These are phyloP conservation scores for Epichloe glyceriae DNA, from an alignment of 2,329 filamentous ascomycete species.

Conservation along the genomic window DNA sequence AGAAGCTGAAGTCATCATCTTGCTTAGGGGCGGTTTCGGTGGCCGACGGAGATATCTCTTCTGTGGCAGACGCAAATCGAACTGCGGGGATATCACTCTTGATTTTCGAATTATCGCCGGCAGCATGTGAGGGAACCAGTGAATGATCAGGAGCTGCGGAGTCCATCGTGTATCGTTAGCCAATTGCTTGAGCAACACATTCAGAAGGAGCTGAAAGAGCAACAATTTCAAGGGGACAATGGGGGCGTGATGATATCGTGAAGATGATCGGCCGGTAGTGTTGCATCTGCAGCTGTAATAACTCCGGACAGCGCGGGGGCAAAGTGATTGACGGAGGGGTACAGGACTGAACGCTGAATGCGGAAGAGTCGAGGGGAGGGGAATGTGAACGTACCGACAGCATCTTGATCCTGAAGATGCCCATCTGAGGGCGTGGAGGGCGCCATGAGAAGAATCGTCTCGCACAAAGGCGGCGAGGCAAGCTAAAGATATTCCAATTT, in stretches of 20 bases:
- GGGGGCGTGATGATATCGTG: background rate
- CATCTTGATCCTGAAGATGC: slow-evolving; percentile 6
- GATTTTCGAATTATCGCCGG: slow-evolving; percentile 10
- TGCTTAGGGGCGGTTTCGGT: slow-evolving; percentile 24
- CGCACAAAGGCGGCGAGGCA: background rate
- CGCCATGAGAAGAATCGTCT: slow-evolving; percentile 5
- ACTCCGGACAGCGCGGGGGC: background rate
- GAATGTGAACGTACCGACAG: slow-evolving; percentile 7
- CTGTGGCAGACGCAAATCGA: slow-evolving; percentile 57
- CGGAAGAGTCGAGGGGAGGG: slow-evolving; percentile 5
- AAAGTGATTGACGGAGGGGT: background rate
- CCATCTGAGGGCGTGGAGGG: slow-evolving; percentile 6
- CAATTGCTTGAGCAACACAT: background rate
- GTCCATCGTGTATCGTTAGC: background rate
- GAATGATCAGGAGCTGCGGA: background rate
- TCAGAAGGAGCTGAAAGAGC: background rate
- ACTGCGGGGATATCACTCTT: slow-evolving; percentile 35
- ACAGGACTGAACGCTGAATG: background rate
- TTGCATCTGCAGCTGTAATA: slow-evolving; percentile 1
- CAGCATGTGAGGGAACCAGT: slow-evolving; percentile 1
- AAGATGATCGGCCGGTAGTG: background rate
- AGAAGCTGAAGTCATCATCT: slow-evolving; percentile 18
- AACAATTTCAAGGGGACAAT: background rate
- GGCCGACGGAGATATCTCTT: slow-evolving; percentile 47
- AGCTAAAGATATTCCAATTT: background rate